These are phyloP conservation scores for Dissophora globulifera DNA, from an alignment of 192 early-diverging fungal species.

Conservation along the genomic window DNA sequence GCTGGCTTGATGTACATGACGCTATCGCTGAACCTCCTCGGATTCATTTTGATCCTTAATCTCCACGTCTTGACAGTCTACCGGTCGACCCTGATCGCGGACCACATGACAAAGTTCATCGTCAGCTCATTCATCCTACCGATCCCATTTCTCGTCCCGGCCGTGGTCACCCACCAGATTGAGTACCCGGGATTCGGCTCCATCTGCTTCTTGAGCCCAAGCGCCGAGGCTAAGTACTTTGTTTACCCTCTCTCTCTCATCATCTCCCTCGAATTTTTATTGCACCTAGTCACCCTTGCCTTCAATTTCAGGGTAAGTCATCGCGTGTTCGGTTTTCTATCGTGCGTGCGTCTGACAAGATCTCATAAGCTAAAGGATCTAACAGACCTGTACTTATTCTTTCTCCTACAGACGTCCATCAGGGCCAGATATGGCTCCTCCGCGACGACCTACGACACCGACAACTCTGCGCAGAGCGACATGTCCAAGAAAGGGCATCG, in stretches of 20 bases:
- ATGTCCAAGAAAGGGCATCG: conserved; percentile 15
- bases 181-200: conserved; percentile 36
- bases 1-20: conserved; percentile 15
- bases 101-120: conserved; percentile 14
- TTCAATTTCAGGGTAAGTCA: conserved; percentile 27
- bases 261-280: conserved; percentile 16
- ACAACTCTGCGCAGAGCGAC: background rate
- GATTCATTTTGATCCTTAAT: conserved; percentile 25
- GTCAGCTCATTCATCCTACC: conserved; percentile 33
- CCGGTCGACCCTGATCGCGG: conserved; percentile 12
- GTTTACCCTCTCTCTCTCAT: conserved; percentile 30
- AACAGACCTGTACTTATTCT: background rate
- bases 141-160: conserved; percentile 16
- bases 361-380: background rate
- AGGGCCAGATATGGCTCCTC: background rate
- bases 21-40: conserved; percentile 21
- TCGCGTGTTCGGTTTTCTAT: too few species aligned
- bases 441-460: conserved; percentile 5
- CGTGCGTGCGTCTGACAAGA: too few species aligned
- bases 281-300: conserved; percentile 38
- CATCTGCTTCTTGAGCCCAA: conserved; percentile 31
- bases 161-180: conserved; percentile 13
- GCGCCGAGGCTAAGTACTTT: conserved; percentile 14
- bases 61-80: conserved; percentile 34
- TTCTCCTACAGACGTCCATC: background rate